Percentiles rank a stretch among this genome's conserved stretches.
phyloP scores from a whole-genome alignment of 2,329 filamentous ascomycete genomes.

The Coniosporium tulheliwenetii region DNA sequence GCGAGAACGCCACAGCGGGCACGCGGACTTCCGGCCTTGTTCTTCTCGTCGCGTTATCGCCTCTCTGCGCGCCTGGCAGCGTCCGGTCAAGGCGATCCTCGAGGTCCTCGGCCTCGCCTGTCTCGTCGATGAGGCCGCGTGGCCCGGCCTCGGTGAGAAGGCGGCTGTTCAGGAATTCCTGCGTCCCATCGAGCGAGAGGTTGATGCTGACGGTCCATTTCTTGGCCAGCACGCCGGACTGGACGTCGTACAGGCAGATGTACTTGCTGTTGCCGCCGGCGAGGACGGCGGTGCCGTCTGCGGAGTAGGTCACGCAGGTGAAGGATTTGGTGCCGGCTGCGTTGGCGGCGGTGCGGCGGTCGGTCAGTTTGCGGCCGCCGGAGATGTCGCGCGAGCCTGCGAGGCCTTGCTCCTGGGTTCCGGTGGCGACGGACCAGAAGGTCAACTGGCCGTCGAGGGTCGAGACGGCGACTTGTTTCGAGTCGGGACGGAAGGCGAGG shows the following conservation, averaged over 20 bases:
- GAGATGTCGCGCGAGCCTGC: slow-evolving; percentile 88
- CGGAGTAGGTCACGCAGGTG: slow-evolving; percentile 74
- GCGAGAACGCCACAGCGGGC: slow-evolving; percentile 70
- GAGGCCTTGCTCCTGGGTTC: slow-evolving; percentile 68
- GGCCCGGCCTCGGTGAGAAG: slow-evolving; percentile 84
- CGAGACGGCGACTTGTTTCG: slow-evolving; percentile 76
- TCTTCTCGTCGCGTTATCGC: slow-evolving; percentile 67
- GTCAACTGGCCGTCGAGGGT: slow-evolving; percentile 87
- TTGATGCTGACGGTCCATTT: slow-evolving; percentile 95
- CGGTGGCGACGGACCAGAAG: slow-evolving; percentile 87
- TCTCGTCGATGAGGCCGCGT: slow-evolving; percentile 67
- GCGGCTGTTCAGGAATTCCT: slow-evolving; percentile 91
- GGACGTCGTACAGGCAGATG: slow-evolving; percentile 92
- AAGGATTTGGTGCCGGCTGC: slow-evolving; percentile 83
- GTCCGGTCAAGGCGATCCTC: slow-evolving; percentile 68
- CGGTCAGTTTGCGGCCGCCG: slow-evolving; percentile 74
- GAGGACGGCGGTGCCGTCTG: slow-evolving; percentile 78
- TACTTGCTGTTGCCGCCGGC: slow-evolving; percentile 96
- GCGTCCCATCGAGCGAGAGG: slow-evolving; percentile 85
- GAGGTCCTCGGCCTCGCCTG: slow-evolving; percentile 75
- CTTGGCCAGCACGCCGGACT: slow-evolving; percentile 78
- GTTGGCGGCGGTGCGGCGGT: slow-evolving; percentile 83
- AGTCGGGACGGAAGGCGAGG: slow-evolving; percentile 78
- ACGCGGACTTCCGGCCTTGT: slow-evolving; percentile 73
- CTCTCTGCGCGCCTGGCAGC: slow-evolving; percentile 74